Conservation (phyloP, 805 yeast genomes). For the Phaffomyces opuntiae region DNA sequence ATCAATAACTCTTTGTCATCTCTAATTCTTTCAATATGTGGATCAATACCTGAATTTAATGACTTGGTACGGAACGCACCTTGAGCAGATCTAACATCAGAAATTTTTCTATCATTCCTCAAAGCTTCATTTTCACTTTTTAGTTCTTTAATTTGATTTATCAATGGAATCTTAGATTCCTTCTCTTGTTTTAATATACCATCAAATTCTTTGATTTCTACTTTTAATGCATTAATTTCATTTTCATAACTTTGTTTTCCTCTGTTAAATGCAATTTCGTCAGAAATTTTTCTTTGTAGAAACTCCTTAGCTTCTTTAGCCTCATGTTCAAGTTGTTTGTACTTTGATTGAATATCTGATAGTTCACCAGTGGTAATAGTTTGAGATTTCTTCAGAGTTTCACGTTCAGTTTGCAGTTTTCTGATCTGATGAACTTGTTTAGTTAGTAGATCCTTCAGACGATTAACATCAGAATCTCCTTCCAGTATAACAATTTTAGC, state of each 20-base stretch:
- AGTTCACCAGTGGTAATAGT: conserved; percentile 22
- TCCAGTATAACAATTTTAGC: conserved; percentile 32
- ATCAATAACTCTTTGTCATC: conserved; percentile 22
- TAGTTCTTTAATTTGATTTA: conserved; percentile 21
- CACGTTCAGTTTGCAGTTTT: conserved; percentile 25
- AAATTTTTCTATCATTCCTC: conserved; percentile 17
- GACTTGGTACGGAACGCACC: conserved; percentile 21
- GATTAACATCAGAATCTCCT: conserved; percentile 30
- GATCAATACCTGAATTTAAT: conserved; percentile 14
- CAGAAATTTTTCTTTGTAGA: conserved; percentile 35
- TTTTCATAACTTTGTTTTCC: conserved; percentile 39
- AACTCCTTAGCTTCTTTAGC: conserved; percentile 35
- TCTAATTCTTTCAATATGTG: conserved; percentile 17
- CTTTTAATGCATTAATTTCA: conserved; percentile 32
- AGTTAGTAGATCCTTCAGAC: conserved; percentile 21
- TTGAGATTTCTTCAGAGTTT: conserved; percentile 23
- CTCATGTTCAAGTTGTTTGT: conserved; percentile 38
- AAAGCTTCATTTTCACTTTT: conserved; percentile 28
- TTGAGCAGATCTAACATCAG: conserved; percentile 17
- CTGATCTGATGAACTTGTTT: conserved; percentile 23
- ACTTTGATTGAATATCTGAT: conserved; percentile 17
- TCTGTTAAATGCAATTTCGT: conserved; percentile 35
- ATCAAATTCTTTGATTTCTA: conserved; percentile 14
- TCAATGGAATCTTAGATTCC: conserved; percentile 23
- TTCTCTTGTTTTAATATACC: conserved; percentile 24